These are phyloP conservation scores for Mollisia scopiformis DNA, from an alignment of 2,329 filamentous ascomycete genomes.

Conservation along the genomic window DNA sequence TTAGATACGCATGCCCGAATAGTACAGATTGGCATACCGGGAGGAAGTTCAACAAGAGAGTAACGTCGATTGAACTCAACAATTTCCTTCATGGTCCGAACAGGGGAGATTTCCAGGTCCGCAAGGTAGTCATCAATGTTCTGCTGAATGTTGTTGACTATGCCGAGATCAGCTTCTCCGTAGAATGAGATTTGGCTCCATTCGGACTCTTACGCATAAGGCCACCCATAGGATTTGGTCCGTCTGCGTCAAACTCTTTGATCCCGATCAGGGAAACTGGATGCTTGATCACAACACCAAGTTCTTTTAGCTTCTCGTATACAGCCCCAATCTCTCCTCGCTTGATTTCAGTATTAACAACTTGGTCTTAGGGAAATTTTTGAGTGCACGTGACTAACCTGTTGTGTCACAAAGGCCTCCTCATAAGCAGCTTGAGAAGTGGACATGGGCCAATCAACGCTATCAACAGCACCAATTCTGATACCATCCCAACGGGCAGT, in stretches of 20 bases:
- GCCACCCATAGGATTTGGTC: not conserved
- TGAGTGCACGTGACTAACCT: not conserved
- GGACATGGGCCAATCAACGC: not conserved
- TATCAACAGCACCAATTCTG: not conserved
- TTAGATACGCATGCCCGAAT: not conserved
- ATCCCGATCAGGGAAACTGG: not conserved
- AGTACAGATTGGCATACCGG: not conserved
- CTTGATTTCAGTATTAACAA: not conserved
- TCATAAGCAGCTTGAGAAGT: not conserved
- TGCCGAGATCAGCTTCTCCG: not conserved
- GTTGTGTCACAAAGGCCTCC: not conserved
- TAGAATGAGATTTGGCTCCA: not conserved
- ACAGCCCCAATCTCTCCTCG: not conserved
- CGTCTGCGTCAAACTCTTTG: not conserved
- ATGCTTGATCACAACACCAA: not conserved
- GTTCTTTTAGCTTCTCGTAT: not conserved
- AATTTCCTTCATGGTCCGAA: not conserved
- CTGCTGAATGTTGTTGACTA: not conserved
- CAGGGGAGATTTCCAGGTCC: not conserved
- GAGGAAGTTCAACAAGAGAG: conserved; percentile 3
- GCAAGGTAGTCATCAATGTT: conserved; percentile 1
- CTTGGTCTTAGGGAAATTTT: not conserved
- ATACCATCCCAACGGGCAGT: not conserved
- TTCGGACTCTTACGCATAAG: not conserved
- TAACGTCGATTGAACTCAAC: conserved; percentile 10